Conservation (phyloP, 108 stramenopile species). For the Skeletonema tropicum region DNA sequence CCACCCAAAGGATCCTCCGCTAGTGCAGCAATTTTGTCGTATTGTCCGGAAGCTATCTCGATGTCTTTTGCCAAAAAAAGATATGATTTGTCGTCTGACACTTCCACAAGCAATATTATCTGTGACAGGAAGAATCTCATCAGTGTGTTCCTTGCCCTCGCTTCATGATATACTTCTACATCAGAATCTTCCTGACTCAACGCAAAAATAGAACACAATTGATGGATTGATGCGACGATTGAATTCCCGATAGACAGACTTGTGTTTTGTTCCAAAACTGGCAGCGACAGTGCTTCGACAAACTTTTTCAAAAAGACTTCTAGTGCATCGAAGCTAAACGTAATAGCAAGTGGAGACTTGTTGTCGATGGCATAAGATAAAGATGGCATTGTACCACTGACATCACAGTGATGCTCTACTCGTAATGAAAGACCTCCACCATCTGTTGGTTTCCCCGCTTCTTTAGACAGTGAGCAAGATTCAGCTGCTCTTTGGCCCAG, state of each 20-base stretch:
- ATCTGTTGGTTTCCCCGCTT: slow-evolving; percentile 28
- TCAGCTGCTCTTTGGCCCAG: not conserved
- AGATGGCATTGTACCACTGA: slow-evolving; percentile 23
- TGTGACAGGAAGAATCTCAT: not conserved
- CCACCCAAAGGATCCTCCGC: not conserved
- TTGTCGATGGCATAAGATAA: slow-evolving; percentile 57
- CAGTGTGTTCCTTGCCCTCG: not conserved
- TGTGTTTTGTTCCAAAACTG: slow-evolving; percentile 27
- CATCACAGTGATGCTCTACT: slow-evolving; percentile 17
- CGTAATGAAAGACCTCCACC: slow-evolving; percentile 8
- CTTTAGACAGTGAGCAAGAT: slow-evolving; percentile 3
- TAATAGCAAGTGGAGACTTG: slow-evolving; percentile 45
- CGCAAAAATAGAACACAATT: not conserved
- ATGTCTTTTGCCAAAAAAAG: not conserved
- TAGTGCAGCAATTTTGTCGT: not conserved
- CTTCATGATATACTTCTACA: not conserved
- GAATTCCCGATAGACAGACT: not conserved
- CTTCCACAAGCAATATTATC: not conserved
- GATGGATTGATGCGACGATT: not conserved
- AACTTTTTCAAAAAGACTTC: slow-evolving; percentile 42
- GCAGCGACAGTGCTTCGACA: slow-evolving; percentile 51
- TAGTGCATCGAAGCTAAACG: slow-evolving; percentile 43
- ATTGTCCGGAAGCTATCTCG: not conserved
- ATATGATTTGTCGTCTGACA: not conserved
- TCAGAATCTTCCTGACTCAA: not conserved